Evolutionary conservation across 116 monocot species (phyloP), one percentile per base, ranked within the genome.

Genomic region (Iris pallida): DNA sequence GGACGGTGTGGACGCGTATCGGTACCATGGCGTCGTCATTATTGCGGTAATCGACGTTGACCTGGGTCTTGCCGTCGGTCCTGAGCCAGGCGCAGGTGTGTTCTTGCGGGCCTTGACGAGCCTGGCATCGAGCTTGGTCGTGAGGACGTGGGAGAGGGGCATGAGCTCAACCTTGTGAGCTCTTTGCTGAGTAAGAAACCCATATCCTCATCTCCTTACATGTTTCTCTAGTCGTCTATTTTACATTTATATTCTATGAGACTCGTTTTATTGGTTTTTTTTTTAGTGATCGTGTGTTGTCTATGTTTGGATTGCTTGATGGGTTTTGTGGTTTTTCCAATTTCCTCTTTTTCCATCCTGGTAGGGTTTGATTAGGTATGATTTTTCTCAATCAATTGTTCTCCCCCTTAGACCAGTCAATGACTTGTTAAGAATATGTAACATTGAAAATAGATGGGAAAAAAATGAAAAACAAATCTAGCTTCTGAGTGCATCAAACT

Each of bases 321-420:
- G n/a, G n/a, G n/a, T n/a, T n/a, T n/a, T n/a, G n/a, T n/a, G n/a
- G n/a, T n/a, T n/a, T n/a, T n/a, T n/a, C n/a, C n/a, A n/a, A n/a
- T n/a, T n/a, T n/a, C n/a, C n/a, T n/a, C n/a, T n/a, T n/a, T n/a
- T n/a, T n/a, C n/a, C n/a, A n/a, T n/a, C n/a, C n/a, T n/a, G n/a
- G n/a, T n/a, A n/a, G n/a, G n/a, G n/a, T n/a, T n/a, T n/a, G n/a
- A n/a, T n/a, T n/a, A n/a, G n/a, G n/a, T n/a, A n/a, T n/a, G n/a
- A n/a, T n/a, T n/a, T n/a, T n/a, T n/a, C n/a, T 82, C 83, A 20
- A 88, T 61, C 45, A 87, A 68, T 12, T 68, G 41, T 48, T 93
- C 98, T 65, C 98, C 93, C 10, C 97, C 93, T 84, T 83, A 64
- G 93, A 78, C 90, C 93, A 98, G 61, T 88, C 85, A 72, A 93